Conservation (phyloP, 2,329 filamentous ascomycete genomes). For the Xylariaceae sp. region DNA sequence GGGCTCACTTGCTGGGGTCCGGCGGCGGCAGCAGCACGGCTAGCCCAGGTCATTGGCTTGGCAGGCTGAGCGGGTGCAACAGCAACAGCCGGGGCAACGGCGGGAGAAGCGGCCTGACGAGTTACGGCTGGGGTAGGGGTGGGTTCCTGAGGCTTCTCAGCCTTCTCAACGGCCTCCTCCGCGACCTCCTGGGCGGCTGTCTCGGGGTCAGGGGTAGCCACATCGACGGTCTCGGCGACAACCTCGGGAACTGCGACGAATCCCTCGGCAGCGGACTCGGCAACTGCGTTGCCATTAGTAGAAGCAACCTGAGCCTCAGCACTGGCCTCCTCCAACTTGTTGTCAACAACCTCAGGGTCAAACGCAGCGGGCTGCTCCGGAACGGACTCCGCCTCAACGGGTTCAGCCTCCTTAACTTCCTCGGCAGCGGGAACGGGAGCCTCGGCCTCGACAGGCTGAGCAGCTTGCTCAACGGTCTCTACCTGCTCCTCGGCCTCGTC, state of each 20-base stretch:
- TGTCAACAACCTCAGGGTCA: slow-evolving; percentile 54
- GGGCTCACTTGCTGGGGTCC: slow-evolving; percentile 37
- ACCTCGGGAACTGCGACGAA: slow-evolving; percentile 31
- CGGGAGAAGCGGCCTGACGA: slow-evolving; percentile 37
- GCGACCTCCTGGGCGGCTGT: slow-evolving; percentile 48
- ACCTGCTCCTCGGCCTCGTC: slow-evolving; percentile 71
- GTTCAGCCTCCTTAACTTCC: slow-evolving; percentile 33
- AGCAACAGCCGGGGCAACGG: slow-evolving; percentile 41
- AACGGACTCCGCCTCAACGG: slow-evolving; percentile 32
- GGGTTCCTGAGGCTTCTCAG: slow-evolving; percentile 63
- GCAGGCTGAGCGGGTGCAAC: slow-evolving; percentile 45
- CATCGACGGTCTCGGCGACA: slow-evolving; percentile 22
- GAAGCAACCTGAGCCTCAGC: slow-evolving; percentile 35
- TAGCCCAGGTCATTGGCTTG: slow-evolving; percentile 73
- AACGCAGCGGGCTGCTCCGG: slow-evolving; percentile 34
- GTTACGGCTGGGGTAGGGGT: slow-evolving; percentile 49
- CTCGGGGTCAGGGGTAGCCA: slow-evolving; percentile 40
- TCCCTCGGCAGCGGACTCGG: slow-evolving; percentile 32
- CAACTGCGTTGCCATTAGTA: slow-evolving; percentile 39
- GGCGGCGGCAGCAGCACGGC: slow-evolving; percentile 56
- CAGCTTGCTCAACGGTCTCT: slow-evolving; percentile 33
- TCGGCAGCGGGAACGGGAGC: slow-evolving; percentile 27
- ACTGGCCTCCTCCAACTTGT: slow-evolving; percentile 66
- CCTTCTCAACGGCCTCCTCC: slow-evolving; percentile 51
- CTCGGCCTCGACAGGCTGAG: slow-evolving; percentile 26